phyloP scores from a whole-genome alignment of 805 yeast genomes.

The Yueomyces sinensis region DNA sequence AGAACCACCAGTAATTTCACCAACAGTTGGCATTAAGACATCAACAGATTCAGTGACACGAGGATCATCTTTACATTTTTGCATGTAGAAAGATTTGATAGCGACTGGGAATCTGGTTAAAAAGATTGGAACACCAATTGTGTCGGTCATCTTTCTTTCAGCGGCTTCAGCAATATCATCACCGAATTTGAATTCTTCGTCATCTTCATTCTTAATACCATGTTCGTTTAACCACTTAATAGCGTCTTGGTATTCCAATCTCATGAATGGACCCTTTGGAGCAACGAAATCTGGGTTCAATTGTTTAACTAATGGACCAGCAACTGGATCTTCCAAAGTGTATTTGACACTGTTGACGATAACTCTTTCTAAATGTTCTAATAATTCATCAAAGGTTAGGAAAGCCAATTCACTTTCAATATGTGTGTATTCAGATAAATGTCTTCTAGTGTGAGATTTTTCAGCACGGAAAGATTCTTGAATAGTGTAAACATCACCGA shows the following conservation, averaged over 20 bases:
- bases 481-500: slow-evolving; percentile 94
- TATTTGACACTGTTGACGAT: slow-evolving; percentile 57
- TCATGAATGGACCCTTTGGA: slow-evolving; percentile 76
- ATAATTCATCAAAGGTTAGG: slow-evolving; percentile 73
- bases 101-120: slow-evolving; percentile 92
- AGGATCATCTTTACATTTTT: slow-evolving; percentile 76
- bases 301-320: slow-evolving; percentile 81
- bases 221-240: slow-evolving; percentile 94
- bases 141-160: slow-evolving; percentile 96
- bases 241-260: slow-evolving; percentile 86
- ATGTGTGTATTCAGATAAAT: slow-evolving; percentile 92
- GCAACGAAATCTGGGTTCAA: slow-evolving; percentile 84
- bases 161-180: slow-evolving; percentile 99
- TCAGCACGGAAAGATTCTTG: slow-evolving; percentile 99
- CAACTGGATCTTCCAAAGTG: slow-evolving; percentile 78
- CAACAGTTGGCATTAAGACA: slow-evolving; percentile 97
- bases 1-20: slow-evolving; percentile 98
- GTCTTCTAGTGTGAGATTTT: slow-evolving; percentile 97
- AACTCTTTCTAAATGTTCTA: slow-evolving; percentile 72
- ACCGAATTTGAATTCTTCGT: slow-evolving; percentile 85
- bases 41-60: slow-evolving; percentile 97
- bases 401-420: slow-evolving; percentile 91
- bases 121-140: slow-evolving; percentile 83
- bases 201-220: slow-evolving; percentile 89
- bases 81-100: slow-evolving; percentile 97